Conservation (phyloP, 164 flowering plant genomes). For the Warburgia ugandensis region DNA sequence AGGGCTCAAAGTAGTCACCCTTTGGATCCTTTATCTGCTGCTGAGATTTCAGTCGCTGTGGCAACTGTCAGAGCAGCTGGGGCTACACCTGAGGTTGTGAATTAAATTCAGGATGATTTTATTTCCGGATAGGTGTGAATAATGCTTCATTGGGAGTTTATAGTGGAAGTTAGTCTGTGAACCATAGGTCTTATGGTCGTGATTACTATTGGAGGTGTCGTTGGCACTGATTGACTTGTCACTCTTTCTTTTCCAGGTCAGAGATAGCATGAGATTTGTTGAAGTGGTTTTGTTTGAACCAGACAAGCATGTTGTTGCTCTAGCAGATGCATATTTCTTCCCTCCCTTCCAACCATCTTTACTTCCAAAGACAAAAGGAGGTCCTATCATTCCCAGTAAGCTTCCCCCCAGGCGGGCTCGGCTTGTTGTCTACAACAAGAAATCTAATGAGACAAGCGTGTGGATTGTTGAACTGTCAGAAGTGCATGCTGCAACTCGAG, state of each 20-base stretch:
- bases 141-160: neutral
- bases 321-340: slow-evolving; percentile 96
- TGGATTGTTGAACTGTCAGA: slow-evolving; percentile 81
- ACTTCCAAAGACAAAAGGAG: slow-evolving; percentile 79
- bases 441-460: slow-evolving; percentile 73
- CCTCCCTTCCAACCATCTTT: slow-evolving; percentile 94
- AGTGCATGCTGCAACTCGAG: slow-evolving; percentile 91
- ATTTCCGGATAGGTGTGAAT: neutral
- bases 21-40: slow-evolving; percentile 80
- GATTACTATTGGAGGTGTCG: neutral
- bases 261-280: slow-evolving; percentile 90
- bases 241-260: slow-evolving; percentile 39
- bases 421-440: slow-evolving; percentile 72
- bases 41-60: slow-evolving; percentile 88
- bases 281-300: slow-evolving; percentile 85
- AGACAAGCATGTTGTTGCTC: slow-evolving; percentile 73
- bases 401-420: slow-evolving; percentile 87
- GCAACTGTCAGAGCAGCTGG: slow-evolving; percentile 95
- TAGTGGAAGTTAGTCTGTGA: neutral
- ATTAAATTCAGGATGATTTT: neutral
- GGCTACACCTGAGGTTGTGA: slow-evolving; percentile 85
- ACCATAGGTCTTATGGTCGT: neutral
- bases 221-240: neutral
- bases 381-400: slow-evolving; percentile 66
- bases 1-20: slow-evolving; percentile 80